Evolutionary conservation across 768 basidiomycete genomes (phyloP).

Genomic region (Pleurotus platypus): DNA sequence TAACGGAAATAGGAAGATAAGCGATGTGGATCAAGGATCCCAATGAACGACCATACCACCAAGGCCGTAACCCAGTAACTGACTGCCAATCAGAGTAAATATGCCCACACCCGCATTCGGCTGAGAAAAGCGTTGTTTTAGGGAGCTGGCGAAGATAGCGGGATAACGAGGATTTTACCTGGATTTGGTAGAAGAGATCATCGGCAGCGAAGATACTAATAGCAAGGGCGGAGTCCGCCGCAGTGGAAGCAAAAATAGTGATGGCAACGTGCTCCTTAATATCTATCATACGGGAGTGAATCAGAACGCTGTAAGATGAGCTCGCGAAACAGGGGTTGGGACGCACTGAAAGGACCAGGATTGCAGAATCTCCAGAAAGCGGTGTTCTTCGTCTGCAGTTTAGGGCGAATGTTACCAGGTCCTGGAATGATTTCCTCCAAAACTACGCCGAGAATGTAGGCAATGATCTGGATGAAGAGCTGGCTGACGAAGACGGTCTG

Average conservation of each 20-base stretch:
- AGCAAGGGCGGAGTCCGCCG: slow-evolving; percentile 52
- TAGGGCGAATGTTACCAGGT: slow-evolving; percentile 22
- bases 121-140: slow-evolving; percentile 9
- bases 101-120: slow-evolving; percentile 40
- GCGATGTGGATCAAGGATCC: neutral
- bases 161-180: slow-evolving; percentile 17
- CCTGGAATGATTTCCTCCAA: slow-evolving; percentile 39
- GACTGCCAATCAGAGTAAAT: slow-evolving; percentile 35
- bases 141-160: neutral
- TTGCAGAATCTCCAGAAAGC: slow-evolving; percentile 55
- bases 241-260: slow-evolving; percentile 59
- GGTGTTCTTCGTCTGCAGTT: slow-evolving; percentile 27
- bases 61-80: slow-evolving; percentile 38
- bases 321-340: neutral
- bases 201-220: slow-evolving; percentile 61
- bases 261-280: slow-evolving; percentile 60
- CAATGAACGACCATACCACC: slow-evolving; percentile 22
- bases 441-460: slow-evolving; percentile 45
- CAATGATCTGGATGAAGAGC: slow-evolving; percentile 48
- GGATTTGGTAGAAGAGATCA: slow-evolving; percentile 40
- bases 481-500: slow-evolving; percentile 47
- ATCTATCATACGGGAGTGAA: slow-evolving; percentile 22
- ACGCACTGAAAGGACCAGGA: slow-evolving; percentile 59
- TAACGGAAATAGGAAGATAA: slow-evolving; percentile 11
- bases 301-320: neutral